phyloP scores from a whole-genome alignment of 1,139 yeast species.

The Yamadazyma blattariae region DNA sequence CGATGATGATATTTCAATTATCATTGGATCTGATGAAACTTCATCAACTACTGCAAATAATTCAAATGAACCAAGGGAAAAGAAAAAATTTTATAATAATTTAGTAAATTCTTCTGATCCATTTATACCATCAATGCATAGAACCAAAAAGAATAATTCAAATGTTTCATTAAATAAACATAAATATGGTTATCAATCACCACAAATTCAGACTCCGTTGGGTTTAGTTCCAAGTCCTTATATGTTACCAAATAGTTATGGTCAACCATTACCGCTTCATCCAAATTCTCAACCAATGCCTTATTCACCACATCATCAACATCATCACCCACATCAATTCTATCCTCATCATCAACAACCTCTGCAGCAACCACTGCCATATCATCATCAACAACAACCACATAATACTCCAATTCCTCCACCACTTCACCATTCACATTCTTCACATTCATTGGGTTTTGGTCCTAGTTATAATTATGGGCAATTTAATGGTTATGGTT shows the following conservation, averaged over 20 bases:
- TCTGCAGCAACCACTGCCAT: no score
- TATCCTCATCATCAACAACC: neutral
- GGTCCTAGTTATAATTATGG: neutral
- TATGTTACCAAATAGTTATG: neutral
- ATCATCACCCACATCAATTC: constrained; percentile 1
- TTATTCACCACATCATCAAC: neutral
- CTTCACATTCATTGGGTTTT: neutral
- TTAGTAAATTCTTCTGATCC: constrained; percentile 21
- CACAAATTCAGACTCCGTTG: constrained; percentile 1
- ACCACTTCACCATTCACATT: constrained; percentile 1
- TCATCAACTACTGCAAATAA: constrained; percentile 23
- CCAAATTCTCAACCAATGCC: neutral
- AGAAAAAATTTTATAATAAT: constrained; percentile 14
- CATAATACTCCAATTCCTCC: neutral
- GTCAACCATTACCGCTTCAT: neutral
- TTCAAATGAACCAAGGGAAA: constrained; percentile 12
- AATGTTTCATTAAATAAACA: constrained; percentile 19
- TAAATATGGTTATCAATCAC: constrained; percentile 2
- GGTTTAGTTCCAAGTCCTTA: constrained; percentile 7
- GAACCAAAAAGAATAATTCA: constrained; percentile 20
- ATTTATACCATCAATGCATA: constrained; percentile 12
- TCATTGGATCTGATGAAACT: constrained; percentile 39
- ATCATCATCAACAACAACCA: neutral
- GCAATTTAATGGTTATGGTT: no score
- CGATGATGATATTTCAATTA: constrained; percentile 44